Evolutionary conservation across 2,329 filamentous ascomycete species (phyloP), one percentile per base, ranked within the genome.

Genomic region (Neobulgaria alba): DNA sequence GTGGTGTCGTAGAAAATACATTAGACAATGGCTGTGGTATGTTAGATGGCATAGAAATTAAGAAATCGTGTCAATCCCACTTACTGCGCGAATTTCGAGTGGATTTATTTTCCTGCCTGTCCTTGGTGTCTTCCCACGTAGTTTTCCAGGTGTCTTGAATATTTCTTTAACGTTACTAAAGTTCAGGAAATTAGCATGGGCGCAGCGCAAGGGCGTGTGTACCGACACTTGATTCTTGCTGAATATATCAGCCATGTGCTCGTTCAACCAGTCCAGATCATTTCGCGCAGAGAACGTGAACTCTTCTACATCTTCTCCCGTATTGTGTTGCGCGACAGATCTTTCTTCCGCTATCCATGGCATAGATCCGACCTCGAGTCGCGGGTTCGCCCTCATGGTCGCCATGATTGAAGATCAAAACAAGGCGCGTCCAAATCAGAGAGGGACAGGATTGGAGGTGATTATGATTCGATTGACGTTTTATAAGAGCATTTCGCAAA

Each of bases 181-280:
- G 15, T 5, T 10, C 10, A n/a, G 10, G 17, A 26, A 32, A 37
- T 56, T 33, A 57, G 50, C 29, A 36, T 15, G 23, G 23, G 43
- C 20, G 36, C 23, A 16, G 33, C n/a, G 23, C 32, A 45, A 29
- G 7, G 23, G 38, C 39, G 42, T 52, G 50, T 57, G 54, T 50
- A 73, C 83, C 57, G 76, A 95, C 92, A 88, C 77, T 64, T 89
- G 79, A 58, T 88, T 84, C 54, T 82, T 79, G 56, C 80, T 82
- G 61, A 96, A 94, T 57, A 98, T 86, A 49, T 94, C 87, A 36
- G 79, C 78, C 90, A 98, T 95, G 63, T 98, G 92, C 66, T 96
- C 92, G 58, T 98, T 96, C 55, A 98, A 71, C 92, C 92, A 98
- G 61, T 96, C 89, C 57, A 96, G 69, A 62, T 98, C 92, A 64